A percentile compares a stretch with the other conserved stretches of the same genome.
These are phyloP conservation scores for Proliferodiscus dingleyae DNA, from an alignment of 2,329 filamentous ascomycete species.

Conservation along the genomic window DNA sequence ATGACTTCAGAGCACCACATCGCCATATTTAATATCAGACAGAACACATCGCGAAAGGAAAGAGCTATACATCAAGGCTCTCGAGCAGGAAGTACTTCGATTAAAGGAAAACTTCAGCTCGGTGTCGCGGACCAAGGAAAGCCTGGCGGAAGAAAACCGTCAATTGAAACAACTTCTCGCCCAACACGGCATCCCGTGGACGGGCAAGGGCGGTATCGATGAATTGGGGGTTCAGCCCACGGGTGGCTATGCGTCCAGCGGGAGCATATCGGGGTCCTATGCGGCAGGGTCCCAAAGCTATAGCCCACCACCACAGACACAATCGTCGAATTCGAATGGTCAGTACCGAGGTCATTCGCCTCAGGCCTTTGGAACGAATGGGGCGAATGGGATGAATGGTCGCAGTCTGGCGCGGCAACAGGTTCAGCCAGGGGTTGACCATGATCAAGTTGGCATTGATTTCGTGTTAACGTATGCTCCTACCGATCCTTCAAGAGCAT, in stretches of 20 bases:
- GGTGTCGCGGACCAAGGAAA: constrained; percentile 69
- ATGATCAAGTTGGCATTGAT: constrained; percentile 81
- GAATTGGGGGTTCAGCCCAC: constrained; percentile 39
- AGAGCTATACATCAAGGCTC: constrained; percentile 88
- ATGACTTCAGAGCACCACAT: neutral
- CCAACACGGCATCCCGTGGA: constrained; percentile 46
- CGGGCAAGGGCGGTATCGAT: constrained; percentile 27
- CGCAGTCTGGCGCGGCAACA: constrained; percentile 25
- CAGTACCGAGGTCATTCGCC: constrained; percentile 7
- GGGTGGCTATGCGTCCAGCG: constrained; percentile 45
- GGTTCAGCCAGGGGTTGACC: constrained; percentile 50
- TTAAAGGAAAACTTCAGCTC: constrained; percentile 80
- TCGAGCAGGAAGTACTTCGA: constrained; percentile 86
- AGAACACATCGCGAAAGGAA: constrained; percentile 97
- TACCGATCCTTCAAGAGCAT: constrained; percentile 53
- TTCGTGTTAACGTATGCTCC: constrained; percentile 80
- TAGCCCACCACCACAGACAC: constrained; percentile 25
- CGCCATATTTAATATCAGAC: constrained; percentile 14
- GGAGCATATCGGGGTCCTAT: constrained; percentile 61
- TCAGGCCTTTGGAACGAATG: neutral
- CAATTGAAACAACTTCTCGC: constrained; percentile 57
- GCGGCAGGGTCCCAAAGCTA: constrained; percentile 37
- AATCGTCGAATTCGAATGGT: constrained; percentile 16
- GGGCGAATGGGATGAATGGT: constrained; percentile 10
- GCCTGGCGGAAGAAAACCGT: constrained; percentile 72